Base-by-base conservation (phyloP, 108 stramenopile species). In the Epipyxis sp. region DNA sequence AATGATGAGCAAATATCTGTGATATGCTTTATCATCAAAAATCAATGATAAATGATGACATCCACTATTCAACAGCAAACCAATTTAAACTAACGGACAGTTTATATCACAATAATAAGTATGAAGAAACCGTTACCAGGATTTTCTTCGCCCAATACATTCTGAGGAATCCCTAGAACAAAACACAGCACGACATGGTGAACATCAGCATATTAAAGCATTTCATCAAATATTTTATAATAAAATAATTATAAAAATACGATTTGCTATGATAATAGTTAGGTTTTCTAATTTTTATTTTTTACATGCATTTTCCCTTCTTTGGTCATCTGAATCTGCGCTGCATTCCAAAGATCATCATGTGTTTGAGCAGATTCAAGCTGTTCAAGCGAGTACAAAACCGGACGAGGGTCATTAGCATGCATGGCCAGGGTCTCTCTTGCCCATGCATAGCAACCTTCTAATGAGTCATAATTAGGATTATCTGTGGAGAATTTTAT, bases 141-240 rank as follows among this genome's bases (percentile, higher is more conserved):
- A 98, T 93, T 83, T 99, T 98, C 84, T 99, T 99, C 42, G 98
- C 98, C 98, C 98, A 99, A 82, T 98, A 98, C 98, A 99, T 99
- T 42, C 98, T 89, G 86, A 92, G 82, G 81, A 98, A 99, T 37
- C 97, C 97, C n/a, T n/a, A n/a, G n/a, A n/a, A n/a, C n/a, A n/a
- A n/a, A n/a, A n/a, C n/a, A n/a, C n/a, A n/a, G n/a, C n/a, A n/a
- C n/a, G n/a, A n/a, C n/a, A n/a, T n/a, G n/a, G n/a, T n/a, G n/a
- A n/a, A n/a, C n/a, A n/a, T n/a, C n/a, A n/a, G n/a, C n/a, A n/a
- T n/a, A n/a, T n/a, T n/a, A n/a, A n/a, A n/a, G n/a, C n/a, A n/a
- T n/a, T n/a, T n/a, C n/a, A n/a, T n/a, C n/a, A n/a, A n/a, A n/a
- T n/a, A n/a, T n/a, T n/a, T n/a, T n/a, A n/a, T n/a, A n/a, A n/a